Conservation (phyloP, 495 filamentous ascomycete species). For the Apodospora peruviana region DNA sequence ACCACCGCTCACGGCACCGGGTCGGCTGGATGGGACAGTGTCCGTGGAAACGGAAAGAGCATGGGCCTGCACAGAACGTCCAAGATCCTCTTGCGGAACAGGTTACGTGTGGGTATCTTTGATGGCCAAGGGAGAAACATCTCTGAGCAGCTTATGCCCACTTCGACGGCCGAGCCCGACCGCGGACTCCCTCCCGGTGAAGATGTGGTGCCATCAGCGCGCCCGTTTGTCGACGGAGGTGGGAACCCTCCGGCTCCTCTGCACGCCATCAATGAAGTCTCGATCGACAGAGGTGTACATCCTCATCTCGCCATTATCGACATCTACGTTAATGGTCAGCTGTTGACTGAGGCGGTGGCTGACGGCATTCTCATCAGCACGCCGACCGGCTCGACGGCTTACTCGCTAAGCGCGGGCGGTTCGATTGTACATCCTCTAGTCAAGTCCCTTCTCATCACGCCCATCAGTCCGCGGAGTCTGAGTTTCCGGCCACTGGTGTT, state of each 20-base stretch:
- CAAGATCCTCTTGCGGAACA: slow-evolving; percentile 77
- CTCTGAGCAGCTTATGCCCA: slow-evolving; percentile 41
- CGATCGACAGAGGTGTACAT: slow-evolving; percentile 82
- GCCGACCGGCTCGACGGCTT: slow-evolving; percentile 91
- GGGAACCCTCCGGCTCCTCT: slow-evolving; percentile 39
- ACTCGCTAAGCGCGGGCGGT: slow-evolving; percentile 87
- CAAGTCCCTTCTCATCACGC: slow-evolving; percentile 78
- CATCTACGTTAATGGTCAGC: slow-evolving; percentile 76
- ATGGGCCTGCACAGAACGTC: slow-evolving; percentile 71
- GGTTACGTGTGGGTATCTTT: slow-evolving; percentile 77
- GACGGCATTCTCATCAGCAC: slow-evolving; percentile 94
- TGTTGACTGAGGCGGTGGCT: slow-evolving; percentile 85
- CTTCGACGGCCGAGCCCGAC: slow-evolving; percentile 36
- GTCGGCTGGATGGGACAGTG: slow-evolving; percentile 54
- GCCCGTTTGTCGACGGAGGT: background rate
- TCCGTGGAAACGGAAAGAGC: slow-evolving; percentile 76
- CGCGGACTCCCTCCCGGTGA: slow-evolving; percentile 22
- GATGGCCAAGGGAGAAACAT: slow-evolving; percentile 53
- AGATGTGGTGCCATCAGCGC: background rate
- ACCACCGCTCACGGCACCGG: slow-evolving; percentile 2
- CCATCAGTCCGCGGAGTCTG: slow-evolving; percentile 87
- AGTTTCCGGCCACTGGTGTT: slow-evolving; percentile 89
- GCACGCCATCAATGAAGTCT: slow-evolving; percentile 92
- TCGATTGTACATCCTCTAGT: slow-evolving; percentile 93
- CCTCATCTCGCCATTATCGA: slow-evolving; percentile 89